Percentiles rank a stretch among this genome's conserved stretches.
These are phyloP conservation scores for Peniophora sp. DNA, from an alignment of 1,284 basidiomycete species.

Conservation along the genomic window DNA sequence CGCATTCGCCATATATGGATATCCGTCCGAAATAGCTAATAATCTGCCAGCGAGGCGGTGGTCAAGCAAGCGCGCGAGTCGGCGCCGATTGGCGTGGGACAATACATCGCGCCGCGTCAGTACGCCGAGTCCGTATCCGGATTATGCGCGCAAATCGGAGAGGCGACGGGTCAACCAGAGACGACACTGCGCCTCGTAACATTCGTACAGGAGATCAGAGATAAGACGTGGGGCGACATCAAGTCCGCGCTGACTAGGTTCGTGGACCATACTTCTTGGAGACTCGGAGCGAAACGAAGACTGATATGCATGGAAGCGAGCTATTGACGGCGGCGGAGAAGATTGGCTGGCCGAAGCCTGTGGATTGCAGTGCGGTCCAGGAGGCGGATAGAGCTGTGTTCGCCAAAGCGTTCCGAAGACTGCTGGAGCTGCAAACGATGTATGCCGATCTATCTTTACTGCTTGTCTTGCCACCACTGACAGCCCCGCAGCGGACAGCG, in stretches of 20 bases:
- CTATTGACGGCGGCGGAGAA: conserved; percentile 61
- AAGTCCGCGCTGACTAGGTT: conserved; percentile 59
- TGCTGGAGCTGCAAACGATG: conserved; percentile 74
- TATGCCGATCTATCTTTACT: conserved; percentile 31
- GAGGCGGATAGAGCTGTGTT: conserved; percentile 53
- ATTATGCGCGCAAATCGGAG: conserved; percentile 38
- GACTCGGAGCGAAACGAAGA: too few species aligned
- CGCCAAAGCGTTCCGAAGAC: conserved; percentile 65
- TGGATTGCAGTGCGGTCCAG: conserved; percentile 51
- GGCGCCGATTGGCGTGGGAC: conserved; percentile 38
- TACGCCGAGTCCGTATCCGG: conserved; percentile 44
- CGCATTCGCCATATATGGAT: not conserved
- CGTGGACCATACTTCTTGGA: conserved; percentile 17
- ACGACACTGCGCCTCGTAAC: conserved; percentile 40
- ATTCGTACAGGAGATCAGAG: conserved; percentile 52
- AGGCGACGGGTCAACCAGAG: conserved; percentile 31
- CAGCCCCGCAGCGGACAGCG: not conserved
- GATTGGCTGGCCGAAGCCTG: conserved; percentile 74
- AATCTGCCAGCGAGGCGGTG: conserved; percentile 43
- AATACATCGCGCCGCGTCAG: conserved; percentile 53
- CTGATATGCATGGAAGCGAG: conserved; percentile 29
- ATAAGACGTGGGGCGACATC: conserved; percentile 70
- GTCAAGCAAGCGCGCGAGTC: conserved; percentile 36
- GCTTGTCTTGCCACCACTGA: not conserved
- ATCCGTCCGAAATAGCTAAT: not conserved